These are phyloP conservation scores for Trichoderma sp. DNA, from an alignment of 2,329 filamentous ascomycete species.

Conservation along the genomic window DNA sequence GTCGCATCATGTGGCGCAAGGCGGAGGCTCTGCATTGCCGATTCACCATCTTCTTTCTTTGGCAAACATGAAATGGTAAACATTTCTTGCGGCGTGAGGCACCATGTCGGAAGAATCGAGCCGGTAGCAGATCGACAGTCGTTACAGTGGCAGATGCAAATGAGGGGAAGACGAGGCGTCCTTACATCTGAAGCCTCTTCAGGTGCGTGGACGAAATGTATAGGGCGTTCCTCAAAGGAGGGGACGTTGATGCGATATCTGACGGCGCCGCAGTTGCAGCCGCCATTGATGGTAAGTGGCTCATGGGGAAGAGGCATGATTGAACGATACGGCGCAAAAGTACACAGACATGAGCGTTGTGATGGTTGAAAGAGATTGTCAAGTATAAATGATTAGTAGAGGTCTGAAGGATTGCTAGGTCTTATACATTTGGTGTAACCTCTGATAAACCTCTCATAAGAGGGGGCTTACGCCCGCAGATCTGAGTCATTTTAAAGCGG, in stretches of 20 bases:
- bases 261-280: neutral
- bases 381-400: neutral
- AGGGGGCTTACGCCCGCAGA: neutral
- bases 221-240: neutral
- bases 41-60: neutral
- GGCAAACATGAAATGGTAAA: neutral
- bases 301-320: neutral
- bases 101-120: neutral
- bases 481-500: neutral
- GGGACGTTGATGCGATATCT: neutral
- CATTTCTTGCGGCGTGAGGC: neutral
- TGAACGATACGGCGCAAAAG: neutral
- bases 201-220: neutral
- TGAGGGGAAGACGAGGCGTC: neutral
- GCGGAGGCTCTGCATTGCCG: neutral
- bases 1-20: neutral
- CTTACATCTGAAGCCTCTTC: neutral
- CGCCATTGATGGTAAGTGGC: neutral
- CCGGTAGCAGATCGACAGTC: neutral
- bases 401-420: neutral
- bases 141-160: neutral
- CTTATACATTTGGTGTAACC: too few species aligned
- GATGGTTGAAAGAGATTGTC: neutral
- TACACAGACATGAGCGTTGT: neutral
- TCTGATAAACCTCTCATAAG: neutral